Conservation (phyloP, 495 filamentous ascomycete species). For the Podospora comata region DNA sequence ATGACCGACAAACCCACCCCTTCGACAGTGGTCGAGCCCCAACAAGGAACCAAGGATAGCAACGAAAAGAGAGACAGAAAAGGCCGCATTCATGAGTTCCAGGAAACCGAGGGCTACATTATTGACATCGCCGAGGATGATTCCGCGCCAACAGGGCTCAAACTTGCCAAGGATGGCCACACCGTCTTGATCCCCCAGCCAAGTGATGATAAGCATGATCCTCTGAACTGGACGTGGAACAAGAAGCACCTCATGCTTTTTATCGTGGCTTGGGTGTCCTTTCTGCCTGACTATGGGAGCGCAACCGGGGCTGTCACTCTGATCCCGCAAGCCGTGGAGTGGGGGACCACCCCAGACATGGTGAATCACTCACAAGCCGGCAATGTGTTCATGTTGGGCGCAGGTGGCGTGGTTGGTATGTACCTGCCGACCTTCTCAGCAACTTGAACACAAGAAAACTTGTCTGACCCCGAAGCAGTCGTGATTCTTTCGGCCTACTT, state of each 20-base stretch:
- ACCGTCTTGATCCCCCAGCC: conserved; percentile 61
- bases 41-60: too few species aligned
- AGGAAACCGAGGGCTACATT: conserved; percentile 37
- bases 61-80: background rate
- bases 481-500: conserved; percentile 57
- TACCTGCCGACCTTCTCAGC: background rate
- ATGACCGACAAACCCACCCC: background rate
- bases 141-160: conserved; percentile 27
- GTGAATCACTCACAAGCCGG: conserved; percentile 56
- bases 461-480: conserved; percentile 22
- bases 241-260: conserved; percentile 56
- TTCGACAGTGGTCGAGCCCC: background rate
- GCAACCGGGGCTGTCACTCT: conserved; percentile 54
- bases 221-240: conserved; percentile 55
- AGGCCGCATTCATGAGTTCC: conserved; percentile 30
- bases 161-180: conserved; percentile 42
- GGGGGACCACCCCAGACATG: conserved; percentile 45
- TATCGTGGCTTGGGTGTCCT: conserved; percentile 51
- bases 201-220: conserved; percentile 53
- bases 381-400: conserved; percentile 58
- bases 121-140: conserved; percentile 36
- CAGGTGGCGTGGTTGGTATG: conserved; percentile 50
- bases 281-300: conserved; percentile 57
- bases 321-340: conserved; percentile 50
- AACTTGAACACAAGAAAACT: background rate